Conservation (phyloP, 2,329 filamentous ascomycete genomes). For the Chaetothyriales sp. region DNA sequence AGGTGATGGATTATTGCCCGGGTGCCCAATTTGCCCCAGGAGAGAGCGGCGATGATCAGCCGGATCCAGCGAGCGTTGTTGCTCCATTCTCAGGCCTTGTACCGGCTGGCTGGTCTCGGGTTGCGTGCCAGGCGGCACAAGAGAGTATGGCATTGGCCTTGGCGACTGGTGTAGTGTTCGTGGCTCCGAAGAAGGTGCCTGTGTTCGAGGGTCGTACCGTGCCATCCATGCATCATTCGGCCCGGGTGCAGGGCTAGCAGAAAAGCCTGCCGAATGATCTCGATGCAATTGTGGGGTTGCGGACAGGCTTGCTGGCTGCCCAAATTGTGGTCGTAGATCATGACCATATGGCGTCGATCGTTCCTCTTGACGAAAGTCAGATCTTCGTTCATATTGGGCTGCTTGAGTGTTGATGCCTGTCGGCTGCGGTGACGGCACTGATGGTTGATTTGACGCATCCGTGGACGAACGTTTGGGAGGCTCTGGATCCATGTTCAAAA, state of each 20-base stretch:
- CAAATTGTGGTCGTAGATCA: constrained; percentile 4
- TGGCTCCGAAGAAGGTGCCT: constrained; percentile 8
- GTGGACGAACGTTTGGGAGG: constrained; percentile 33
- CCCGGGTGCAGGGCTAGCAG: constrained; percentile 6
- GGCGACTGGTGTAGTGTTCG: constrained; percentile 15
- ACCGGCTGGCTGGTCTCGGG: constrained; percentile 4
- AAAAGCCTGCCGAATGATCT: constrained; percentile 2
- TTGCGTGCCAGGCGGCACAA: constrained; percentile 11
- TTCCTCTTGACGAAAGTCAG: constrained; percentile 2
- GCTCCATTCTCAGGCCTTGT: constrained; percentile 7
- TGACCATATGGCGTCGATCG: constrained; percentile 5
- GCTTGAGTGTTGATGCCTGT: constrained; percentile 1
- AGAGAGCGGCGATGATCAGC: constrained; percentile 13
- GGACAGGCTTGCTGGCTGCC: constrained; percentile 1
- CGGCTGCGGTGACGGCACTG: constrained; percentile 13
- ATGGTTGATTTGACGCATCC: constrained; percentile 19
- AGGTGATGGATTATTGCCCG: constrained; percentile 13
- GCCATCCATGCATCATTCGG: constrained; percentile 15
- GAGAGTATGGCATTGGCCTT: constrained; percentile 12
- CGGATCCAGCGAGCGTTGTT: constrained; percentile 8
- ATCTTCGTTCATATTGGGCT: constrained; percentile 6
- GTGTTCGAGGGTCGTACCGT: constrained; percentile 14
- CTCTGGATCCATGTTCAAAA: constrained; percentile 36
- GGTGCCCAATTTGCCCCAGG: constrained; percentile 9
- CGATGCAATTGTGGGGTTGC: constrained; percentile 6